A percentile compares a stretch with the other conserved stretches of the same genome.
phyloP scores from a whole-genome alignment of 179 eudicot species.

The Heliamphora pulchella region DNA sequence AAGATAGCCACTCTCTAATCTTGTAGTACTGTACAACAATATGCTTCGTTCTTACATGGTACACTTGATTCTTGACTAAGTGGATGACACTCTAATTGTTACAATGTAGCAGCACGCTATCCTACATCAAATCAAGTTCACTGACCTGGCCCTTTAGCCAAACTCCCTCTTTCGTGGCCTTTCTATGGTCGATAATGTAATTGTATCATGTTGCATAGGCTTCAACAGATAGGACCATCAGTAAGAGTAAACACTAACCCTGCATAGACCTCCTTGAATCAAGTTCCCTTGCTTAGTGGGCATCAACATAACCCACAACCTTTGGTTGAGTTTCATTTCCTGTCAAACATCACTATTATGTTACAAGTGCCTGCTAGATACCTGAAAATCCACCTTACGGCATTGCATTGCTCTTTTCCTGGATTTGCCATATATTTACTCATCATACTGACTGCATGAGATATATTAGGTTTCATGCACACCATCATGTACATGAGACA shows the following conservation, averaged over 20 bases:
- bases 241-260: not conserved
- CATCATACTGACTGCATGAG: too few relatives aligned
- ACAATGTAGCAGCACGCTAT: not conserved
- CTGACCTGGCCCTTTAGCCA: not conserved
- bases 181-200: not conserved
- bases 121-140: not conserved
- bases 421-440: too few relatives aligned
- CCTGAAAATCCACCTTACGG: not conserved
- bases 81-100: too few relatives aligned
- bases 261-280: not conserved
- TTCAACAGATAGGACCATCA: not conserved
- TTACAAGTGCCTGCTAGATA: not conserved
- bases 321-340: not conserved
- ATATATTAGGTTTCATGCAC: too few relatives aligned
- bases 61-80: too few relatives aligned
- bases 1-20: too few relatives aligned
- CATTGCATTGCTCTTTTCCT: too few relatives aligned
- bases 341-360: not conserved
- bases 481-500: too few relatives aligned
- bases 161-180: not conserved
- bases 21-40: too few relatives aligned
- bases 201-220: too few relatives aligned
- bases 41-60: too few relatives aligned
- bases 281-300: not conserved
- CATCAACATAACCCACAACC: not conserved